Percentiles rank a stretch among this genome's conserved stretches.
Conservation (phyloP, 371 early-diverging fungal genomes). For the Mortierella sp. region DNA sequence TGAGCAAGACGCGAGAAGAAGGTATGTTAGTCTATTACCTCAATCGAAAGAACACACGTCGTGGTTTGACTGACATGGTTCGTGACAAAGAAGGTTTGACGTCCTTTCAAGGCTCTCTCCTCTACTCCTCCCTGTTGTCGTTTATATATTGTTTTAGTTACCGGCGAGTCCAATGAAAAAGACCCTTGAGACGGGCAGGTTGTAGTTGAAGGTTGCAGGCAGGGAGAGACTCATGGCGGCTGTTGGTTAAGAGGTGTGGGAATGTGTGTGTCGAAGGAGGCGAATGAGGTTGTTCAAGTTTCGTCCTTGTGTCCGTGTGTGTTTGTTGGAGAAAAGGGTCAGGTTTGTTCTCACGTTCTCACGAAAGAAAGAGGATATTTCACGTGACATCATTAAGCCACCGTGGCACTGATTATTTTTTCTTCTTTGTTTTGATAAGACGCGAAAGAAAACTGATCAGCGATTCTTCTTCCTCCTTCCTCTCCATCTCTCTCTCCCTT, state of each 20-base stretch:
- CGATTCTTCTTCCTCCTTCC: neutral
- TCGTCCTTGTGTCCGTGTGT: neutral
- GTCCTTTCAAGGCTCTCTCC: neutral
- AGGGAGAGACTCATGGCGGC: constrained; percentile 38
- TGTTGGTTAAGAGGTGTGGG: neutral
- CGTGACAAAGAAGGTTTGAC: constrained; percentile 8
- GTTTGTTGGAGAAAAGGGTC: neutral
- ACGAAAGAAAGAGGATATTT: neutral
- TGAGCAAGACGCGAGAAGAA: neutral
- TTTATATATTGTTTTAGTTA: neutral
- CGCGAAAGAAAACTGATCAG: neutral
- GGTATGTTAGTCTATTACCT: neutral
- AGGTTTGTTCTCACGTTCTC: neutral
- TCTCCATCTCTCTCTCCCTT: neutral
- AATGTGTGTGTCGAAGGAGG: neutral
- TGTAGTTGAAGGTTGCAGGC: constrained; percentile 37
- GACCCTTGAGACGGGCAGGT: constrained; percentile 40
- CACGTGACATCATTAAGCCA: neutral
- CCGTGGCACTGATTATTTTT: neutral
- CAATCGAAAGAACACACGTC: neutral
- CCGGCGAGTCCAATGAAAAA: constrained; percentile 55
- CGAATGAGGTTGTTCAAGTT: neutral
- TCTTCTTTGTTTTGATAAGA: constrained; percentile 7
- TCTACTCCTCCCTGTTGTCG: neutral
- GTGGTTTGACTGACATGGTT: neutral